Conservation (phyloP, 805 yeast species). For the Cyberlindnera maritima region DNA sequence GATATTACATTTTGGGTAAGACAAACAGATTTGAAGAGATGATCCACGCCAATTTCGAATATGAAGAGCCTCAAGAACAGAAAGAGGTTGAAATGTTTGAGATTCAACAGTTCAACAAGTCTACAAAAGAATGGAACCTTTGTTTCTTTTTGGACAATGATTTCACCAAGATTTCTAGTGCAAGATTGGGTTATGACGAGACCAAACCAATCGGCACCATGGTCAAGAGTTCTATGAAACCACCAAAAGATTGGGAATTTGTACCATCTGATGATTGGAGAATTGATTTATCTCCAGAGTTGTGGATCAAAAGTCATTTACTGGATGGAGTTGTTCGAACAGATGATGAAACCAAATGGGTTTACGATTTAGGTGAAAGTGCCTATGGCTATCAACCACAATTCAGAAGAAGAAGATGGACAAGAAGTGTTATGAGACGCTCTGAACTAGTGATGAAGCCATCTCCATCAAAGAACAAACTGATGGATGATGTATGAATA, state of each 20-base stretch:
- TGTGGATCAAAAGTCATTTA: conserved; percentile 58
- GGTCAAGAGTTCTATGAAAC: conserved; percentile 34
- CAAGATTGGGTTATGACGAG: conserved; percentile 25
- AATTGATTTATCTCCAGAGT: conserved; percentile 58
- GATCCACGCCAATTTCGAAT: conserved; percentile 37
- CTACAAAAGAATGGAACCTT: conserved; percentile 59
- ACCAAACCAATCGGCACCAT: background rate
- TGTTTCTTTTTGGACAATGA: conserved; percentile 56
- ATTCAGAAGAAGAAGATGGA: conserved; percentile 69
- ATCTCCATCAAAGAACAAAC: background rate
- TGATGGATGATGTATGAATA: no score
- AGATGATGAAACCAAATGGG: conserved; percentile 83
- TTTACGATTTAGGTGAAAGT: conserved; percentile 51
- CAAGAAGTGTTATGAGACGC: conserved; percentile 37
- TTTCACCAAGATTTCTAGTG: conserved; percentile 47
- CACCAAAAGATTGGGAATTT: conserved; percentile 64
- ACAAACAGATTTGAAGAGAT: conserved; percentile 48
- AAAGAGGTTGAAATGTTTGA: conserved; percentile 66
- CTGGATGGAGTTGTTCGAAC: conserved; percentile 51
- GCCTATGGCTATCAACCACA: conserved; percentile 31
- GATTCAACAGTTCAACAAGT: conserved; percentile 51
- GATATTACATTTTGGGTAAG: conserved; percentile 46
- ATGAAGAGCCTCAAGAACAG: conserved; percentile 40
- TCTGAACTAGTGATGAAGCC: conserved; percentile 12
- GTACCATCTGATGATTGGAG: conserved; percentile 47